Base-by-base conservation (phyloP, 164 flowering plant species). In the Kingdonia uniflora region DNA sequence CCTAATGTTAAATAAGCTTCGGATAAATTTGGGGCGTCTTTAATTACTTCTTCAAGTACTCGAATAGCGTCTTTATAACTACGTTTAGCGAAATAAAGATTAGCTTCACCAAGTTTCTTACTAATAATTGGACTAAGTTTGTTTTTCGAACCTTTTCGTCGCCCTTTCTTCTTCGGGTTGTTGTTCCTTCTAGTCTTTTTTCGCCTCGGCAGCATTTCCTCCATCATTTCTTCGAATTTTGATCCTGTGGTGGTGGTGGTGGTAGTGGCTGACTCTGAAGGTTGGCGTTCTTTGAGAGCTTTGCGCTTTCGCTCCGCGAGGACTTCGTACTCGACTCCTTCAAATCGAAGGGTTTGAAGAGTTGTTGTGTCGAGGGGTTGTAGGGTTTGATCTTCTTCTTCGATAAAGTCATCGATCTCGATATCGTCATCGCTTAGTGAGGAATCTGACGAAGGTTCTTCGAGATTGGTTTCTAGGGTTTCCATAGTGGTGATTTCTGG, bases 1-100 rank as follows among this genome's bases (percentile, higher is more conserved):
- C 94, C 96, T 65, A 84, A 81, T 20, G 71, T 82, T 53, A 77
- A 76, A 56, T 71, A 87, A 14, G 94, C 51, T 61, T 84, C 85
- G 21, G 87, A 67, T 35, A 79, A 65, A 70, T 75, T 73, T 33
- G 94, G 87, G 19, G 90, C 80, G 50, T 66, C 65, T 60, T 59
- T 64, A 59, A 87, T 67, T 33, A 87, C 82, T 66, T 81, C 80
- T 37, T 62, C 67, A 54, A 76, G 55, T 16, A 79, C 38, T 25
- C 54, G 19, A 53, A 82, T 70, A 7, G 81, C 84, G 7, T 17
- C 48, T 16, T 44, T 19, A 17, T 16, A 17, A 2, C n/a, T 1
- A 5, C 22, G 3, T 19, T 44, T 16, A 44, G 21, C 20, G 20
- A 16, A 44, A 10, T 44, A 44, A n/a, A 44, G 2, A 10, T 44